Base-by-base conservation (phyloP, 192 early-diverging fungal species). In the Chytriomyces sp. region DNA sequence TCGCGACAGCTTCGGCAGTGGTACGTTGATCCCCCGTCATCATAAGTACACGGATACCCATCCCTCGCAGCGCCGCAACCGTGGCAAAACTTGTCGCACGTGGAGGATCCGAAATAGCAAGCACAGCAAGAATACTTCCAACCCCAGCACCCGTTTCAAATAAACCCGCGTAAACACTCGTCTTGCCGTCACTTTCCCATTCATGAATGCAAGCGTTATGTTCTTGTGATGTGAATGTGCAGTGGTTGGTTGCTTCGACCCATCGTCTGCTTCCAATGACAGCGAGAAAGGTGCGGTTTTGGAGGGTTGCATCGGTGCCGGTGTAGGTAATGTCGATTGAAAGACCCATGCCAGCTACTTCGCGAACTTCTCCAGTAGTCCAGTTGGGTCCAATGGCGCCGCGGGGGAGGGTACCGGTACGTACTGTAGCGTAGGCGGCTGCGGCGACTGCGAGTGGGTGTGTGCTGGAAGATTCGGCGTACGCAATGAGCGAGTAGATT, bases 401-500 rank as follows among this genome's bases (percentile, higher is more conserved):
- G 67, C 28, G 46, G 53, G 11, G 11, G 53, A 50, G 18, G 50
- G 20, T 43, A 6, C 16, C 64, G 24, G 43, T 18, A 4, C 65
- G 28, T 18, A 20, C 57, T n/a, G 46, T 66, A 6, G 80, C 79
- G 67, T 76, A 79, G 13, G 9, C 48, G 11, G 47, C 79, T 6
- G 91, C 87, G 0, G 93, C 91, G 49, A 82, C 77, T 2, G 92
- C 90, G 5, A 95, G 79, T 8, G 93, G 93, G 72, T 95, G 93
- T 60, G 88, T 87, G 70, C 91, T 92, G 11, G 80, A 77, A 28
- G 61, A 7, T 66, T 89, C 85, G 16, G 81, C 61, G 7, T 26
- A 45, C 4, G 45, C 57, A 2, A 86, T 28, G n/a, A 85, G 50
- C 6, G 62, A 50, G 76, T 74, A 86, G 20, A 85, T 44, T 9